phyloP scores from a whole-genome alignment of 345 rosid genomes.

The Heritiera littoralis region DNA sequence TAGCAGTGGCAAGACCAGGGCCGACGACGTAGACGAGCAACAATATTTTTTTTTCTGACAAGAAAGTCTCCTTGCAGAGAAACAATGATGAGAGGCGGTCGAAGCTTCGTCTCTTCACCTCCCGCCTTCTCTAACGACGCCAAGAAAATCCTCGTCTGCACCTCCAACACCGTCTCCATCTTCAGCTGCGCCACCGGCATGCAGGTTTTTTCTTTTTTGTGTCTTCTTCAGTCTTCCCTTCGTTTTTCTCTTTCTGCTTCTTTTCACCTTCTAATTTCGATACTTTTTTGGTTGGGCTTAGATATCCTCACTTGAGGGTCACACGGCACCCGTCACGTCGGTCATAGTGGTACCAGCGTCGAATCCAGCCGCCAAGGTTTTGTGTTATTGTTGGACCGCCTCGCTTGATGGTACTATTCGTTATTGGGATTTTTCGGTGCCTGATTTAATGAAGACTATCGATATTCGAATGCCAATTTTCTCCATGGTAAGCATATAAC shows the following conservation, averaged over 20 bases:
- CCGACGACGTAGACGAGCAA: not conserved
- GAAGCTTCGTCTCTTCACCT: constrained; percentile 63
- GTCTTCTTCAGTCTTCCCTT: not conserved
- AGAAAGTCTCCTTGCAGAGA: not conserved
- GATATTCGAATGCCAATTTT: constrained; percentile 57
- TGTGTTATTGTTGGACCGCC: constrained; percentile 90
- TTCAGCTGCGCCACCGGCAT: constrained; percentile 87
- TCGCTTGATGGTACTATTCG: constrained; percentile 90
- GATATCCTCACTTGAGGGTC: constrained; percentile 81
- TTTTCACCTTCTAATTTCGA: not conserved
- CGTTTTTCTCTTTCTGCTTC: not conserved
- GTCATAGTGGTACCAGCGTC: constrained; percentile 73
- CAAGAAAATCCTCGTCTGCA: constrained; percentile 78
- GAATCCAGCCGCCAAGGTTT: constrained; percentile 48
- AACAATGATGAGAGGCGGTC: constrained; percentile 81
- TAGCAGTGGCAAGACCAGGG: not conserved
- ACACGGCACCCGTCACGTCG: constrained; percentile 69
- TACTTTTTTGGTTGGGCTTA: constrained; percentile 8
- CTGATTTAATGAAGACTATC: constrained; percentile 73
- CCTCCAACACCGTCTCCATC: constrained; percentile 68
- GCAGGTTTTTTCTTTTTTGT: constrained; percentile 44
- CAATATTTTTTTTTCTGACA: not conserved
- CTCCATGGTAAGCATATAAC: constrained; percentile 58
- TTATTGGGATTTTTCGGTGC: constrained; percentile 82
- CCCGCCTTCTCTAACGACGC: constrained; percentile 95